Conservation (phyloP, 106 monocot genomes). For the Dendrobium chrysotoxum region DNA sequence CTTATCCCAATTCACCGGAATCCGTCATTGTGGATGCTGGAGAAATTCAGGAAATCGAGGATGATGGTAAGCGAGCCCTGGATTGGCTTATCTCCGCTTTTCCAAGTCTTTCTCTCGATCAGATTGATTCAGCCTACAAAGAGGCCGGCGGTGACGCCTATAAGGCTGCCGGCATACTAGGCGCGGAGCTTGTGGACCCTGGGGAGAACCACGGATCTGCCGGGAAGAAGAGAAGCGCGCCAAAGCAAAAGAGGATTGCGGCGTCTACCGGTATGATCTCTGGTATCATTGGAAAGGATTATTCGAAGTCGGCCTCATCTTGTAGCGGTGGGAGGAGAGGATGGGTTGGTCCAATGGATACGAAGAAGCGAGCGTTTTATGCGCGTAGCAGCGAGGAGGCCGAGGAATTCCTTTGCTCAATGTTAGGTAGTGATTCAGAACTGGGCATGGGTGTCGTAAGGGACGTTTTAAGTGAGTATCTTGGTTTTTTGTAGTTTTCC, state of each 20-base stretch:
- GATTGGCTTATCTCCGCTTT: slow-evolving; percentile 51
- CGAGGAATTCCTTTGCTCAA: slow-evolving; percentile 64
- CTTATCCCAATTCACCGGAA: background rate
- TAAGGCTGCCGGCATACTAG: slow-evolving; percentile 63
- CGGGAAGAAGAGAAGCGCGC: background rate
- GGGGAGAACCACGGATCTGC: background rate
- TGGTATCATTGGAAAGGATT: slow-evolving; percentile 62
- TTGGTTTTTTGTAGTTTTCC: background rate
- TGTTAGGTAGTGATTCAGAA: slow-evolving; percentile 56
- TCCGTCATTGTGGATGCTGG: background rate
- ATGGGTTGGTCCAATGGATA: background rate
- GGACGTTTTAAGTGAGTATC: slow-evolving; percentile 64
- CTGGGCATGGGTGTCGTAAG: slow-evolving; percentile 61
- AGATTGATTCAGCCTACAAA: slow-evolving; percentile 38
- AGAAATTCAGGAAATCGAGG: background rate
- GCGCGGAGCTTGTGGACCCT: slow-evolving; percentile 28
- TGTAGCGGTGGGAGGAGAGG: slow-evolving; percentile 12
- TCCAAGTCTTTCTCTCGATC: slow-evolving; percentile 31
- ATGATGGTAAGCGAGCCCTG: slow-evolving; percentile 14
- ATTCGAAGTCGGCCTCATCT: slow-evolving; percentile 8
- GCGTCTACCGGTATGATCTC: slow-evolving; percentile 57
- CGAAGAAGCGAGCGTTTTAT: background rate
- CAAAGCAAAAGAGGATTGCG: slow-evolving; percentile 28
- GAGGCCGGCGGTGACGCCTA: slow-evolving; percentile 44
- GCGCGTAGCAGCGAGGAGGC: slow-evolving; percentile 36